Evolutionary conservation across 352 stramenopile genomes (phyloP).

Genomic region (Phytophthora brassicae): DNA sequence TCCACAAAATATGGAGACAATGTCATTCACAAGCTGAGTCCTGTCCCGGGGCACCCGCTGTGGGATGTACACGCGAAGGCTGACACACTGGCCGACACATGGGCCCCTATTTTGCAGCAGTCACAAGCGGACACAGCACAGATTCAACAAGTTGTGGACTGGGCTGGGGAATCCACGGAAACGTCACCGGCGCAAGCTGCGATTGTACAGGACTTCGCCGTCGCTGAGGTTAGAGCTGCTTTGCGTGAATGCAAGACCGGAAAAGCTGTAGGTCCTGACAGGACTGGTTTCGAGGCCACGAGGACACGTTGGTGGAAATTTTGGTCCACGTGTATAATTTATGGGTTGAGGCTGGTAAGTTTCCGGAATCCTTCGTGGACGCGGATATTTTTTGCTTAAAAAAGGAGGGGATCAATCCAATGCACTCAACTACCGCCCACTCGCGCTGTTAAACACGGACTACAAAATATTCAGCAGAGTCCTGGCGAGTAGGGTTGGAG

Average conservation of each 20-base stretch:
- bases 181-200: neutral
- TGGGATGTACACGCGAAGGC: neutral
- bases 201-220: neutral
- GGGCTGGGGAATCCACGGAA: too few species aligned
- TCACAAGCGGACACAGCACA: too few species aligned
- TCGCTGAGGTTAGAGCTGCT: neutral
- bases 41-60: neutral
- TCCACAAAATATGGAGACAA: neutral
- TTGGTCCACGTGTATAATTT: neutral
- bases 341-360: neutral
- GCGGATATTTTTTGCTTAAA: neutral
- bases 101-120: neutral
- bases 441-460: neutral
- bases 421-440: neutral
- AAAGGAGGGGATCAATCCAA: neutral
- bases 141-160: too few species aligned
- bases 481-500: neutral
- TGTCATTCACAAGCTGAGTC: neutral
- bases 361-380: neutral
- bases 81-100: neutral
- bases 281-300: neutral
- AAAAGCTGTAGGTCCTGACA: neutral
- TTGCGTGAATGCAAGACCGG: neutral
- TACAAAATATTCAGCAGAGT: neutral
- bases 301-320: neutral